A percentile compares a stretch with the other conserved stretches of the same genome.
These are phyloP conservation scores for Lipomyces lipofer DNA, from an alignment of 805 yeast species.

Conservation along the genomic window DNA sequence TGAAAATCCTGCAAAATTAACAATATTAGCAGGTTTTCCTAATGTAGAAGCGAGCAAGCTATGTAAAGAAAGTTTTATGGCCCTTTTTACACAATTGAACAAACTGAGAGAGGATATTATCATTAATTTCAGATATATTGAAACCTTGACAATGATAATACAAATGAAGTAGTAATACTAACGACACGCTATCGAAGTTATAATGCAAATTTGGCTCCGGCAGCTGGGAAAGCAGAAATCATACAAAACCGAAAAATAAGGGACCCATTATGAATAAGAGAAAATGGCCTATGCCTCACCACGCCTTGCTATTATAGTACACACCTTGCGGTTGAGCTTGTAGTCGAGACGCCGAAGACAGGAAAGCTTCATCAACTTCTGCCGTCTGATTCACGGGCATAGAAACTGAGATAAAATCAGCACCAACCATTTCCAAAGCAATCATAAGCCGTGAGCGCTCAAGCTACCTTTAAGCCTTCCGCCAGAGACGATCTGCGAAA, in stretches of 20 bases:
- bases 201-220: background rate
- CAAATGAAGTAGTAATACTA: background rate
- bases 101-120: background rate
- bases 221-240: background rate
- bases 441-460: background rate
- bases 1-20: too few species aligned
- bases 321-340: conserved; percentile 18
- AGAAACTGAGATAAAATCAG: conserved; percentile 3
- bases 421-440: background rate
- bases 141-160: background rate
- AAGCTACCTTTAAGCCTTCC: conserved; percentile 18
- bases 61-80: background rate
- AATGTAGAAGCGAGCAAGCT: too few species aligned
- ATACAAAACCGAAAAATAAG: background rate
- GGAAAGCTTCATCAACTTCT: conserved; percentile 3
- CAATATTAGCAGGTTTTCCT: too few species aligned
- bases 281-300: conserved; percentile 7
- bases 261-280: background rate
- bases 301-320: conserved; percentile 12
- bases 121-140: conserved; percentile 5
- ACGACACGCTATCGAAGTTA: background rate
- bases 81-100: background rate
- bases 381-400: conserved; percentile 6
- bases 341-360: conserved; percentile 1
- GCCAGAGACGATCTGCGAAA: conserved; percentile 20